Base-by-base conservation (phyloP, 495 filamentous ascomycete genomes). In the Xylaria castorea region DNA sequence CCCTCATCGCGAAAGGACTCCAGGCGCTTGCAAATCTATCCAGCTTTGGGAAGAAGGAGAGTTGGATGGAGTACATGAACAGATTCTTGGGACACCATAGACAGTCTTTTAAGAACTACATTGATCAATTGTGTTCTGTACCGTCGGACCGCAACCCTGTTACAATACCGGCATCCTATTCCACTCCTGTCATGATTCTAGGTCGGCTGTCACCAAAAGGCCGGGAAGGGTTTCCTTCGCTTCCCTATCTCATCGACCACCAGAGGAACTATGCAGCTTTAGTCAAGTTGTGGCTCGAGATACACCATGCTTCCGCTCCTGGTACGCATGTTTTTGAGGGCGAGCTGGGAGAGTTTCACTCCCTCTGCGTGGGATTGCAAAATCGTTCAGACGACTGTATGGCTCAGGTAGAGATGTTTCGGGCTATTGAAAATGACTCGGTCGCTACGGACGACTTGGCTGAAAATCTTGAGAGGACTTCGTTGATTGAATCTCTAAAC, bases 31-130 rank as follows among this genome's bases (percentile, higher is more conserved):
- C 95, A 25, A 98, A 98, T 77, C 90, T 98, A 83, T 93, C 93
- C 14, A 94, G 90, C 2, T 98, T 98, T 73, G 97, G 96, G 68
- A 92, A 91, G 76, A 98, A 98, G 80, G 96, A 98, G 80, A 89
- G 91, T 5, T 99, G 95, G 94, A 99, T 99, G 96, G 97, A 97
- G 81, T 94, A 93, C 5, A 98, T 98, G 97, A 99, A 98, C 77
- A 87, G 86, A 14, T 93, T 94, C 75, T 84, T 94, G 68, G 75
- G 77, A 12, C 80, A 84, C n/a, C 85, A 92, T 70, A 83, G 90
- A 11, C 89, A 91, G 68, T 89, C 92, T 30, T 93, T 98, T 83
- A 97, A 94, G 79, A 86, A 90, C 34, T 98, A 95, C 75, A 90
- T 98, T 71, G 95, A 98, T 77, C 84, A 86, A 32, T 90, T 97